Evolutionary conservation across 441 rosid genomes (phyloP), one percentile per base, ranked within the genome.

Genomic region (Macaranga tanarius): DNA sequence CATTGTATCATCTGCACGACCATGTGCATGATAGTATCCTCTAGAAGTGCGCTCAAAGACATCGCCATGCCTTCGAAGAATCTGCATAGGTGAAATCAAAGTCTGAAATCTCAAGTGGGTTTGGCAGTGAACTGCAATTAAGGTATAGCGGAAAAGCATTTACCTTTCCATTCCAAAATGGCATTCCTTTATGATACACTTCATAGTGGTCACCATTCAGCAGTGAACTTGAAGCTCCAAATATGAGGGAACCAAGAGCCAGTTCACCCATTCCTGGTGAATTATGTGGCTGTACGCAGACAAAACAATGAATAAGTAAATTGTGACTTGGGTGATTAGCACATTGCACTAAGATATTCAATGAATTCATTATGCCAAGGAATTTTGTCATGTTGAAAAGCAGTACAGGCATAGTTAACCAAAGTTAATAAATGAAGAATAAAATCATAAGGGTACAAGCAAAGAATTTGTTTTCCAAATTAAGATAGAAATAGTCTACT

Each of bases 1-100:
- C 99, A 95, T 92, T 19, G 97, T 89, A 79, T 95, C 99, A 86
- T 95, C 97, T 57, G 99, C 87, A 63, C 97, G 94, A 9, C 99
- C 99, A 45, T 92, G 99, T 34, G 99, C 99, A 66, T 79, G 97
- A 82, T 90, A 95, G 68, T 89, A 89, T 74, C 97, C 97, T 80
- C 80, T 83, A 77, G 92, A 73, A 73, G 96, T 84, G 47, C 83
- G 84, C 83, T 95, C 97, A 77, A 92, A 90, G 65, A 92, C 73
- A 80, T 95, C 99, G 20, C 97, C 97, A 58, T 95, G 99, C 79
- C 99, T 90, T 67, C 97, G 78, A 47, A 95, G 86, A 81, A 82
- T 71, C 99, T 95, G 82, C 60, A 66, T 12, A 62, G 57, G 52
- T 42, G n/a, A 62, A 72, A 20, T 52, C 59, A 65, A 56, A 25